Evolutionary conservation across 495 filamentous ascomycete genomes (phyloP).

Genomic region (Penicillium simplicissimum): DNA sequence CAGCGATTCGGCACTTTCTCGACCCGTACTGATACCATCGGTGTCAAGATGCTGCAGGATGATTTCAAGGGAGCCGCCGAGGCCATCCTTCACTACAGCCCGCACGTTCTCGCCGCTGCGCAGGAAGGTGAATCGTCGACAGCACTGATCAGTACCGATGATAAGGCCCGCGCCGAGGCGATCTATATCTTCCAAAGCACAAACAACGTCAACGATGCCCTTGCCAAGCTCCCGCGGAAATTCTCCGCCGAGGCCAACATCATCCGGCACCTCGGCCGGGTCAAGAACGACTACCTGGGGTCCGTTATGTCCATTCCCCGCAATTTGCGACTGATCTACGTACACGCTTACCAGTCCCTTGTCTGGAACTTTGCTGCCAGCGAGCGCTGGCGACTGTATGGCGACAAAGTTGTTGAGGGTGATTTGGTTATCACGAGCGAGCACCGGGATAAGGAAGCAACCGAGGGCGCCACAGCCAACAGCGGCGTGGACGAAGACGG

Average conservation of each 20-base stretch:
- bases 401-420: conserved; percentile 71
- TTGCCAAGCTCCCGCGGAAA: conserved; percentile 70
- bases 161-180: conserved; percentile 71
- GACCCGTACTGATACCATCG: conserved; percentile 77
- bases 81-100: conserved; percentile 65
- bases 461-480: neutral
- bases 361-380: conserved; percentile 88
- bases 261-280: conserved; percentile 67
- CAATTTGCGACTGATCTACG: conserved; percentile 86
- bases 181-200: conserved; percentile 69
- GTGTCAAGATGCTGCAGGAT: conserved; percentile 76
- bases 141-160: conserved; percentile 62
- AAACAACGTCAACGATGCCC: conserved; percentile 53
- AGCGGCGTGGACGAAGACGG: conserved; percentile 64
- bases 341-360: conserved; percentile 91
- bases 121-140: conserved; percentile 37
- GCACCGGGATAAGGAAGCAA: conserved; percentile 45
- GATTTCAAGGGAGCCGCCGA: conserved; percentile 79
- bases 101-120: conserved; percentile 51
- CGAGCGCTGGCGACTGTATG: conserved; percentile 74
- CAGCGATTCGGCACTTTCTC: conserved; percentile 89
- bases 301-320: conserved; percentile 75
- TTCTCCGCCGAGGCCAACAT: conserved; percentile 78
- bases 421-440: conserved; percentile 77
- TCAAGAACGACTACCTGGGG: conserved; percentile 67